Evolutionary conservation across 768 basidiomycete species (phyloP).

Genomic region (Agaricus blazei): DNA sequence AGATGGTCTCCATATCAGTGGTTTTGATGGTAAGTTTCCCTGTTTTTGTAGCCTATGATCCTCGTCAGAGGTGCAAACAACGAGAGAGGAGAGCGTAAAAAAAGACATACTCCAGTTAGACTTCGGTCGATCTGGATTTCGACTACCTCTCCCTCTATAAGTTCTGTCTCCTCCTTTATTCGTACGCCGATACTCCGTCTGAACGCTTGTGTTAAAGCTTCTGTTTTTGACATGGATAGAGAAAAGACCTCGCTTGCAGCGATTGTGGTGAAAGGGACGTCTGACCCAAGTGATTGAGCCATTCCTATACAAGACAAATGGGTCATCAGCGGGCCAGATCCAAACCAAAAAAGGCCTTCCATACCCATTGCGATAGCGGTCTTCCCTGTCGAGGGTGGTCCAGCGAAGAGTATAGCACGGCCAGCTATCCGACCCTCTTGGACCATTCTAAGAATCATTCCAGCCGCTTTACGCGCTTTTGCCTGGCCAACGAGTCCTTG

Average conservation of each 20-base stretch:
- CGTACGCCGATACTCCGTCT: slow-evolving; percentile 94
- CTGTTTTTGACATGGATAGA: slow-evolving; percentile 97
- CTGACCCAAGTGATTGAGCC: slow-evolving; percentile 91
- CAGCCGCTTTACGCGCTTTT: slow-evolving; percentile 95
- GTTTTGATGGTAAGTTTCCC: slow-evolving; percentile 97
- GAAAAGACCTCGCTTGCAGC: slow-evolving; percentile 98
- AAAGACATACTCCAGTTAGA: slow-evolving; percentile 75
- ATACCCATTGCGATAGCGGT: slow-evolving; percentile 95
- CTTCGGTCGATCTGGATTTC: slow-evolving; percentile 98
- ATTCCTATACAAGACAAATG: slow-evolving; percentile 54
- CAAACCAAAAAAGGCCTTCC: slow-evolving; percentile 19
- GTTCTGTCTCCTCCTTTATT: slow-evolving; percentile 95
- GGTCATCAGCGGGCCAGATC: slow-evolving; percentile 17
- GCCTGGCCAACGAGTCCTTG: slow-evolving; percentile 98
- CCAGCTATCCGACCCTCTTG: slow-evolving; percentile 95
- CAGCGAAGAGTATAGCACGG: slow-evolving; percentile 94
- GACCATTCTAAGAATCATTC: slow-evolving; percentile 97
- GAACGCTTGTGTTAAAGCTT: slow-evolving; percentile 95
- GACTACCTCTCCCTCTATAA: slow-evolving; percentile 97
- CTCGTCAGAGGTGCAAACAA: slow-evolving; percentile 7
- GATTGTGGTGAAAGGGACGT: slow-evolving; percentile 98
- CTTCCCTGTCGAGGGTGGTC: slow-evolving; percentile 95
- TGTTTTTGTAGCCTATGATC: slow-evolving; percentile 85
- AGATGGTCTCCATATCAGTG: slow-evolving; percentile 99
- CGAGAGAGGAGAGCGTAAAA: neutral